These are phyloP conservation scores for Podochytrium sp. DNA, from an alignment of 192 early-diverging fungal genomes.

Conservation along the genomic window DNA sequence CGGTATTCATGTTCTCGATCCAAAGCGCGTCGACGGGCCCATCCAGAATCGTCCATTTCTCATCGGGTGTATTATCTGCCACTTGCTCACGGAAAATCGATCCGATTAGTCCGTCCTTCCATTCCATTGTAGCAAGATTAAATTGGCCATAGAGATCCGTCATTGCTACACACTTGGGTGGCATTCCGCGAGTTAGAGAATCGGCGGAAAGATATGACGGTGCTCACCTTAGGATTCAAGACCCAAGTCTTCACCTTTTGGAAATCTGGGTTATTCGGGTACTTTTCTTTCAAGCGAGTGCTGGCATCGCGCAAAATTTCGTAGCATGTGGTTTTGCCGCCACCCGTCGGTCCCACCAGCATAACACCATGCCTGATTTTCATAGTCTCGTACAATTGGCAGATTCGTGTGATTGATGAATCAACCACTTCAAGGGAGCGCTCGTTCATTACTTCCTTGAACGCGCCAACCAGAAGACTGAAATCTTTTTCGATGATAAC, in stretches of 20 bases:
- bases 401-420: constrained; percentile 54
- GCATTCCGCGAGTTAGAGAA: not conserved
- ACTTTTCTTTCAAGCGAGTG: constrained; percentile 43
- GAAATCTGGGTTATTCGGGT: constrained; percentile 38
- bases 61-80: constrained; percentile 53
- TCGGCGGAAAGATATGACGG: not conserved
- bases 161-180: constrained; percentile 56
- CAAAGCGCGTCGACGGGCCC: constrained; percentile 67
- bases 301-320: constrained; percentile 55
- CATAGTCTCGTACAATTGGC: constrained; percentile 64
- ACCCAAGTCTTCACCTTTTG: constrained; percentile 60
- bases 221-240: constrained; percentile 61
- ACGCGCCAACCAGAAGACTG: constrained; percentile 46
- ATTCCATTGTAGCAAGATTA: constrained; percentile 68
- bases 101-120: constrained; percentile 67
- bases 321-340: constrained; percentile 66
- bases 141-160: constrained; percentile 66
- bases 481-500: constrained; percentile 56
- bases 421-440: constrained; percentile 52
- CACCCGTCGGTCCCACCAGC: constrained; percentile 67
- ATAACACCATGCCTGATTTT: constrained; percentile 65
- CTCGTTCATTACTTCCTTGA: constrained; percentile 55
- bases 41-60: constrained; percentile 68
- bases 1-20: constrained; percentile 71
- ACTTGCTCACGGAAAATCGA: constrained; percentile 59